phyloP scores from a whole-genome alignment of 2,329 filamentous ascomycete species.

The Phoma herbarum region DNA sequence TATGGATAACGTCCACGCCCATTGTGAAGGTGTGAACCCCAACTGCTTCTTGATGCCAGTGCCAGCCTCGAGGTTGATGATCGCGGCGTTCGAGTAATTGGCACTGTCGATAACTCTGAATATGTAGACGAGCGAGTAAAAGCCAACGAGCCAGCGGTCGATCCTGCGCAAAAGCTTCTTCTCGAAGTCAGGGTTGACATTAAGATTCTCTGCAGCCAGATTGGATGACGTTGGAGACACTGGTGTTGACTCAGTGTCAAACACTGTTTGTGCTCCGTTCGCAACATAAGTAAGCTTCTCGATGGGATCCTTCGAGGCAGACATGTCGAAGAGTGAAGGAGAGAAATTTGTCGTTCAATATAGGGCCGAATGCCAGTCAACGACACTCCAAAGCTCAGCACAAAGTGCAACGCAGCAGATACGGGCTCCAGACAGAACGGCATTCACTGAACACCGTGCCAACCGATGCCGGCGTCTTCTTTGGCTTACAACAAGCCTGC shows the following conservation, averaged over 20 bases:
- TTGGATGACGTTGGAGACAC: not conserved
- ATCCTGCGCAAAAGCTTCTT: constrained; percentile 36
- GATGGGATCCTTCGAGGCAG: constrained; percentile 16
- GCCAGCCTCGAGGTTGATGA: constrained; percentile 47
- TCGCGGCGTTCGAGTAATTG: constrained; percentile 44
- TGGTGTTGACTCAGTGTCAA: constrained; percentile 13
- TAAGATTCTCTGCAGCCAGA: not conserved
- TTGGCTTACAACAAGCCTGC: not conserved
- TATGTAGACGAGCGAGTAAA: constrained; percentile 44
- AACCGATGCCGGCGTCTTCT: constrained; percentile 8
- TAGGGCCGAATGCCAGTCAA: not conserved
- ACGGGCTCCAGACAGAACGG: not conserved
- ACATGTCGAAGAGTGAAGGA: constrained; percentile 13
- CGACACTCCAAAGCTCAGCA: not conserved
- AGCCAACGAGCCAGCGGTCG: constrained; percentile 41
- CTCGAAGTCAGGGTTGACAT: constrained; percentile 12
- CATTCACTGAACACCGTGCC: not conserved
- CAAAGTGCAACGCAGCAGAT: not conserved
- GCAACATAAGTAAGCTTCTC: constrained; percentile 27
- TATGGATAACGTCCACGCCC: constrained; percentile 45
- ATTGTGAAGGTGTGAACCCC: constrained; percentile 38
- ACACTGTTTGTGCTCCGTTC: constrained; percentile 9
- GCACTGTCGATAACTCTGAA: constrained; percentile 44
- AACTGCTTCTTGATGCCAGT: constrained; percentile 47
- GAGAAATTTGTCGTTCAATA: not conserved